Conservation (phyloP, 2,329 filamentous ascomycete genomes). For the Polytolypa hystricis region DNA sequence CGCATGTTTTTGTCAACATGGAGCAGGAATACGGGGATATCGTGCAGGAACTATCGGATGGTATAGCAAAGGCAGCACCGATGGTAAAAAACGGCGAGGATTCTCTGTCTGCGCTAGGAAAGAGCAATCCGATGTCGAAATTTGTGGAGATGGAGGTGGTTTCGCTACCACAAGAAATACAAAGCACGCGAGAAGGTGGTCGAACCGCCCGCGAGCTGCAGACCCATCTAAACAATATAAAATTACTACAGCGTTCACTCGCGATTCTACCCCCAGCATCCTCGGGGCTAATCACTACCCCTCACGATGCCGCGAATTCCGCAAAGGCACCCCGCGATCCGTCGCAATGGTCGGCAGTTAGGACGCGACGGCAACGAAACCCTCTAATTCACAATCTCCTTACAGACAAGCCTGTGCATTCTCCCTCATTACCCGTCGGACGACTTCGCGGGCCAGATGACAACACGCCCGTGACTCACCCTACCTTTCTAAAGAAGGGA, state of each 20-base stretch:
- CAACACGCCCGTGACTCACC: constrained; percentile 38
- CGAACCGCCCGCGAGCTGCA: constrained; percentile 20
- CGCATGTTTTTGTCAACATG: constrained; percentile 83
- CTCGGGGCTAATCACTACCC: constrained; percentile 81
- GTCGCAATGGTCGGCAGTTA: constrained; percentile 36
- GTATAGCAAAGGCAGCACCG: constrained; percentile 12
- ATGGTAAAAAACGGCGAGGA: constrained; percentile 9
- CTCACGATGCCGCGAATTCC: constrained; percentile 63
- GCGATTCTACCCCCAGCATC: constrained; percentile 70
- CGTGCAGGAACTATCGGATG: constrained; percentile 45
- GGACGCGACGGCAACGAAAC: constrained; percentile 56
- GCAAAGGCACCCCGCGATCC: constrained; percentile 21
- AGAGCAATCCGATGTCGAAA: constrained; percentile 36
- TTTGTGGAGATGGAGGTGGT: constrained; percentile 25
- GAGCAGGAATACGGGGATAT: constrained; percentile 76
- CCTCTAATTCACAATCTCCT: constrained; percentile 90
- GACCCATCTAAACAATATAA: constrained; percentile 59
- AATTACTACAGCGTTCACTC: constrained; percentile 58
- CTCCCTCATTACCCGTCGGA: constrained; percentile 73
- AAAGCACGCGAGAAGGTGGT: constrained; percentile 5
- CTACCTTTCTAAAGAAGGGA: constrained; percentile 81
- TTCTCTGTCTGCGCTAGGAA: constrained; percentile 12
- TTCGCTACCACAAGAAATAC: constrained; percentile 15
- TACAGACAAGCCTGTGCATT: constrained; percentile 87
- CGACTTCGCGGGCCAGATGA: constrained; percentile 42